phyloP scores from a whole-genome alignment of 495 filamentous ascomycete genomes.

The Neurospora sp. region DNA sequence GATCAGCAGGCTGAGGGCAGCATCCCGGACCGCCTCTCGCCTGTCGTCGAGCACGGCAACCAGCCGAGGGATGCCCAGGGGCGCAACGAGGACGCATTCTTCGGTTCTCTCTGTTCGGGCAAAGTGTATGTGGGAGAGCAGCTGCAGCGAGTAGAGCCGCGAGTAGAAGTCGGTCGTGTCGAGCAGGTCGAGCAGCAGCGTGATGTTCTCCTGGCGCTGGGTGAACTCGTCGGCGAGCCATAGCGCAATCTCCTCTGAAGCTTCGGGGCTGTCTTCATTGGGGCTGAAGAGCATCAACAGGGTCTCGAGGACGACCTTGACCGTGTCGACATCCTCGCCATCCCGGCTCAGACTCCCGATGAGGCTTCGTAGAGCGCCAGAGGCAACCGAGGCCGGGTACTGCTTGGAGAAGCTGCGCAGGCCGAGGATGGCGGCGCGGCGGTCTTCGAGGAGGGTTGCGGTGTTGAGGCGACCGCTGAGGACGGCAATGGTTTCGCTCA shows the following conservation, averaged over 20 bases:
- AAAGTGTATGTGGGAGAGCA: constrained; percentile 76
- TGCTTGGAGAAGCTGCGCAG: constrained; percentile 91
- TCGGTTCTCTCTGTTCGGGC: constrained; percentile 90
- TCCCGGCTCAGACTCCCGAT: constrained; percentile 80
- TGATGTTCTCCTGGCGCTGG: constrained; percentile 97
- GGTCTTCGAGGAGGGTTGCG: constrained; percentile 85
- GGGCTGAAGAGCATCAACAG: constrained; percentile 79
- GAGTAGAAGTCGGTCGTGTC: constrained; percentile 86
- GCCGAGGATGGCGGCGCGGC: constrained; percentile 84
- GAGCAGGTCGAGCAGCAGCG: constrained; percentile 76
- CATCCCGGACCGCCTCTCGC: constrained; percentile 83
- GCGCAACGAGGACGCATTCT: constrained; percentile 83
- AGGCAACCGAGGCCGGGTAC: constrained; percentile 94
- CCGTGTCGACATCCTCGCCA: constrained; percentile 91
- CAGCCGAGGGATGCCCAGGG: constrained; percentile 77
- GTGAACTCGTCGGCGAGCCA: constrained; percentile 99
- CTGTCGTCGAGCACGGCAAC: constrained; percentile 75
- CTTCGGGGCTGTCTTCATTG: constrained; percentile 62
- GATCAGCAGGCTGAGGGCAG: constrained; percentile 42
- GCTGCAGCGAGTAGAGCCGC: constrained; percentile 81
- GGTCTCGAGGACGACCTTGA: constrained; percentile 89
- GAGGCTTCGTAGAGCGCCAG: constrained; percentile 73
- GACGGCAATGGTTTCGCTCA: constrained; percentile 82
- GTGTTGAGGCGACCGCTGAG: constrained; percentile 77
- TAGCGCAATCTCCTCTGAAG: constrained; percentile 90